Conservation (phyloP, 2,329 filamentous ascomycete species). For the Rhynchosporium agropyri region DNA sequence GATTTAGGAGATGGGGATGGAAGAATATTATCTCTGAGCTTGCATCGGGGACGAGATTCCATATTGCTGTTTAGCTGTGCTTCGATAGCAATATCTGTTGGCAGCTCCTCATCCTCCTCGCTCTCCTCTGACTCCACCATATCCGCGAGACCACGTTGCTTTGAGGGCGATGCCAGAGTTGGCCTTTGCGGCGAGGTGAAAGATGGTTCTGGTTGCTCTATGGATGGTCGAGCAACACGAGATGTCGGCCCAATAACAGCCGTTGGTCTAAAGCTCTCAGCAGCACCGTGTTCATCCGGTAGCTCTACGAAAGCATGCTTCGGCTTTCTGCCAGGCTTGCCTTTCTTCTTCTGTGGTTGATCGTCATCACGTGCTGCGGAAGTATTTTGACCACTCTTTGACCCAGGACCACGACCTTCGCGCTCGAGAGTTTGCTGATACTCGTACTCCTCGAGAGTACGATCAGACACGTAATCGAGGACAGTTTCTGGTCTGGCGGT, state of each 20-base stretch:
- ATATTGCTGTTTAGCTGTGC: constrained; percentile 11
- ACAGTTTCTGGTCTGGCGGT: constrained; percentile 52
- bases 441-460: constrained; percentile 60
- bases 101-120: constrained; percentile 24
- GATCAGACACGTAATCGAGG: constrained; percentile 61
- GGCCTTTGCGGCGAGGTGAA: constrained; percentile 29
- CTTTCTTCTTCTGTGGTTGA: constrained; percentile 8
- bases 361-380: constrained; percentile 5
- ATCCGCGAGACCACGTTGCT: constrained; percentile 27
- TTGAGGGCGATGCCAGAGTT: constrained; percentile 32
- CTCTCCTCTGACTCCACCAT: constrained; percentile 27
- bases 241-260: constrained; percentile 1
- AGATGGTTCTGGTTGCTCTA: constrained; percentile 11
- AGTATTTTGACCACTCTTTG: constrained; percentile 6
- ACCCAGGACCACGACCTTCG: constrained; percentile 21
- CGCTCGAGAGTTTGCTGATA: constrained; percentile 40
- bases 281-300: neutral
- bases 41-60: neutral
- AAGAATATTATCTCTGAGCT: neutral
- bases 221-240: constrained; percentile 4
- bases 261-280: neutral
- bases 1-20: constrained; percentile 4
- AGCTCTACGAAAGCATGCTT: constrained; percentile 9
- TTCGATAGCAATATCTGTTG: constrained; percentile 13
- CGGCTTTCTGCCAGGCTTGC: constrained; percentile 17